Base-by-base conservation (phyloP, 257 asterid genomes). In the Gentiana macrophylla region DNA sequence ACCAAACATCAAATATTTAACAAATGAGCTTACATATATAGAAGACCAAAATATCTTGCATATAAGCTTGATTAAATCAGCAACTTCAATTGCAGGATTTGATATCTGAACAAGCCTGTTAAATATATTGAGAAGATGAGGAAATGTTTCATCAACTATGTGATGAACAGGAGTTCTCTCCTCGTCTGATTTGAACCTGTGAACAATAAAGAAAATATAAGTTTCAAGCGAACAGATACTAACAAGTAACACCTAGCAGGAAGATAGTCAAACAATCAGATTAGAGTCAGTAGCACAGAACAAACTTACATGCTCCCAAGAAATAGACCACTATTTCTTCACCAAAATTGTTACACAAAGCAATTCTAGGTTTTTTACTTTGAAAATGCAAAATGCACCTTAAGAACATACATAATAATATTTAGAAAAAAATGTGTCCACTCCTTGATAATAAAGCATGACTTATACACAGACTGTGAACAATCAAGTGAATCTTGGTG, bases 11-110 rank as follows among this genome's bases (percentile, higher is more conserved):
- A 53, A 50, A 6, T 10, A 12, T n/a, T 50, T 6, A 4, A 50
- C 24, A 35, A 35, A 4, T 12, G 35, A 35, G 67, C 99, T 32
- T 80, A 92, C 99, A 56, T 88, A 92, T 59, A 92, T 92, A 61
- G 86, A 92, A 56, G 99, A 92, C 97, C 97, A 89, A 67, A 92
- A 92, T 69, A 86, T 84, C 77, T 92, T 92, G 87, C 97, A 92
- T 63, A 92, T 84, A 55, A 92, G 94, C 83, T 88, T 92, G 80
- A 92, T 86, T 82, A 92, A 72, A 53, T 86, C 99, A 8, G 99
- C 94, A 56, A 88, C 80, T 78, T 92, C 99, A 74, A 79, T 52
- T 8, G 94, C 67, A 48, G 99, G 97, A 62, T 80, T 80, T 52
- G 83, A 43, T 55, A 89, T 83, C 74, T 88, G 95, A 74, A 89